Conservation (phyloP, 2,329 filamentous ascomycete genomes). For the Colletotrichum neosansevieriae region DNA sequence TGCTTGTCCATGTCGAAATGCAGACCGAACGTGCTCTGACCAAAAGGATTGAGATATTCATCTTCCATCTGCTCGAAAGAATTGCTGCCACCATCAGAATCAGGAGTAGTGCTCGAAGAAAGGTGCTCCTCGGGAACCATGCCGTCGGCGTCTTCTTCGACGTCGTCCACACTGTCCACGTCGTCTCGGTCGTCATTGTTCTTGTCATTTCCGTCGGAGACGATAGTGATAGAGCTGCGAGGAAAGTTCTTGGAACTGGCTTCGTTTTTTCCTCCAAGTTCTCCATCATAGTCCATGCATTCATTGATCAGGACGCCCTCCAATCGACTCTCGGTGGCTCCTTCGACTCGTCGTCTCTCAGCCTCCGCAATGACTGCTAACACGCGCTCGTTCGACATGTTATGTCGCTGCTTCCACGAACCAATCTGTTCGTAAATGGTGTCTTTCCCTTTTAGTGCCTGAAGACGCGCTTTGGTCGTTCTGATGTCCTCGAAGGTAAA, state of each 20-base stretch:
- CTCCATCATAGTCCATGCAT: no score
- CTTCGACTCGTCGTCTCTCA: neutral
- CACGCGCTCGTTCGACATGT: neutral
- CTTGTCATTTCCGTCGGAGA: no score
- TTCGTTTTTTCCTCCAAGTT: no score
- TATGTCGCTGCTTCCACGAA: slow-evolving; percentile 9
- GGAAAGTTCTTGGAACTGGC: no score
- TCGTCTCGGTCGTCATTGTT: neutral
- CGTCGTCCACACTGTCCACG: slow-evolving; percentile 7
- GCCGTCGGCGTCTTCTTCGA: neutral
- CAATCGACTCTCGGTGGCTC: no score
- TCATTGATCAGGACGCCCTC: no score
- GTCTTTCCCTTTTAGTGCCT: neutral
- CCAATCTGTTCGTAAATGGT: slow-evolving; percentile 24
- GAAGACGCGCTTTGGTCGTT: neutral
- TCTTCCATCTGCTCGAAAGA: no score
- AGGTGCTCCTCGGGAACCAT: neutral
- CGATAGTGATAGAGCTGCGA: no score
- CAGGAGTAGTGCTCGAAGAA: no score
- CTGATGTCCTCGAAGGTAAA: neutral
- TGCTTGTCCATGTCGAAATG: slow-evolving; percentile 40
- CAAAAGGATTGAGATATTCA: no score
- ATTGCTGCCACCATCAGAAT: no score
- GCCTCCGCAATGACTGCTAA: neutral
- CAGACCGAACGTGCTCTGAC: slow-evolving; percentile 40